These are phyloP conservation scores for Suillus placidus DNA, from an alignment of 768 basidiomycete species.

Conservation along the genomic window DNA sequence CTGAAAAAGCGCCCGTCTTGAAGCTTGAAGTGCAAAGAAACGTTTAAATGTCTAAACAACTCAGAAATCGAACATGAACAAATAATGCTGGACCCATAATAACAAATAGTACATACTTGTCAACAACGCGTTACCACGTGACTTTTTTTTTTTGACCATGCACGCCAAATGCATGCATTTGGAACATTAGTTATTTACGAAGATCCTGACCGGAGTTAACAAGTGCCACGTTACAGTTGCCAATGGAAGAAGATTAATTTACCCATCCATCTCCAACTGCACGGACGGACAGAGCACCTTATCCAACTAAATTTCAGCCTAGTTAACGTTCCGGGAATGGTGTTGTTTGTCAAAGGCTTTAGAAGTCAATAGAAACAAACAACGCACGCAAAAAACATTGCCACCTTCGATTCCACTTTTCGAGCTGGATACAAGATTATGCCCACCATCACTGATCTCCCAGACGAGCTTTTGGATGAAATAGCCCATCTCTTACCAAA, in stretches of 20 bases:
- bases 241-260: not conserved
- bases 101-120: constrained; percentile 23
- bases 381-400: not conserved
- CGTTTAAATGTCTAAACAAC: constrained; percentile 2
- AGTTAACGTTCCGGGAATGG: not conserved
- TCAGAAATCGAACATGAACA: constrained; percentile 20
- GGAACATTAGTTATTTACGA: not conserved
- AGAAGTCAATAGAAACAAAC: constrained; percentile 7
- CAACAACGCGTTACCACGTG: constrained; percentile 24
- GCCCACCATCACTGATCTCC: constrained; percentile 11
- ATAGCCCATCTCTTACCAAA: not conserved
- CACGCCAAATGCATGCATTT: too few relatives aligned
- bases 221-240: too few relatives aligned
- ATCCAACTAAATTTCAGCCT: not conserved
- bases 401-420: not conserved
- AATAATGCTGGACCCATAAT: constrained; percentile 26
- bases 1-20: constrained; percentile 21
- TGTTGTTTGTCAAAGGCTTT: not conserved
- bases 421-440: not conserved
- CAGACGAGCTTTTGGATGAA: constrained; percentile 12
- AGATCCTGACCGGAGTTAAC: not conserved
- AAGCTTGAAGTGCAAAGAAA: constrained; percentile 23
- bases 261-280: too few relatives aligned
- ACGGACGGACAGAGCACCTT: not conserved
- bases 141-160: constrained; percentile 15